Base-by-base conservation (phyloP, 805 yeast species). In the Spathaspora girioi region DNA sequence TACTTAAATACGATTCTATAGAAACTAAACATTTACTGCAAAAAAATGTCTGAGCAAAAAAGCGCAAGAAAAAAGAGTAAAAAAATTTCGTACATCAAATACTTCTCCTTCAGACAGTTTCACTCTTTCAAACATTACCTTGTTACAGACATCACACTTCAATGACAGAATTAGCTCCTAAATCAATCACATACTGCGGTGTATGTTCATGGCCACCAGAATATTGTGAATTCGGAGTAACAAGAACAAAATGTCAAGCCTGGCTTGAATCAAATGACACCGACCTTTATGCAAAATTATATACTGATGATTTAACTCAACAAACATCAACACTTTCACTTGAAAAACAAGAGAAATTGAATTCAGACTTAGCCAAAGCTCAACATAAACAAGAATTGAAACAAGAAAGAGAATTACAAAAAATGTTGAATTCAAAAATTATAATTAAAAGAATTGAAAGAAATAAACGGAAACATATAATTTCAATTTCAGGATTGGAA, bases 151-250 rank as follows among this genome's bases (percentile, higher is more conserved):
- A 35, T 11, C 40, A 38, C 7, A 51, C 27, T 19, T 12, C 17
- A 44, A 59, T 57, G 59, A 43, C 59, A 3, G 56, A 55, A 51
- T 51, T 56, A n/a, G 48, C 31, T 9, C 70, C 77, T n/a, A 64
- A 54, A 50, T 18, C 54, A 11, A 80, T 84, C 18, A 62, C 78
- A 14, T 89, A 89, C 70, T 89, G 97, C 66, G 90, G 82, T 5
- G 80, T 89, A 12, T 89, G 97, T 65, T 71, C 89, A 1, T 84
- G 80, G 63, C 96, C 97, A n/a, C 89, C 89, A 3, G 97, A 81
- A 68, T 92, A 84, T 71, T 92, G 98, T 72, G 97, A 93, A 65
- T 92, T 92, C 64, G 94, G 96, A 11, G 88, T 87, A 45, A 72
- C 84, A 26, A 78, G 88, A 68, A 86, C 84, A 64, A 82, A 89